Conservation (phyloP, 2,329 filamentous ascomycete genomes). For the Blumeria hordei region DNA sequence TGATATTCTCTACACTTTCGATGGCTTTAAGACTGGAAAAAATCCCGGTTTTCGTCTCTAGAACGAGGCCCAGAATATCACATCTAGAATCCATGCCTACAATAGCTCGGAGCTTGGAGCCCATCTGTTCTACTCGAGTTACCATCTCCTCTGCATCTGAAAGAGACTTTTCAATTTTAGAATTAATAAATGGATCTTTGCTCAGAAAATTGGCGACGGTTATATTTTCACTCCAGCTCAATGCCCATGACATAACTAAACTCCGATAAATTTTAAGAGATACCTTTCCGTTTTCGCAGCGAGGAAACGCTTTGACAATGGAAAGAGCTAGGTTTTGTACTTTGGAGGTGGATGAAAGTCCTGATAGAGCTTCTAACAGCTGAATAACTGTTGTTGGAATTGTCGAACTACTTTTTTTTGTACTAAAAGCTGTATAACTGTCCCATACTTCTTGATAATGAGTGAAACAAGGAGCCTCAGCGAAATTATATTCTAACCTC, state of each 20-base stretch:
- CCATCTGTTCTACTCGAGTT: background rate
- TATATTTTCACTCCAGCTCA: background rate
- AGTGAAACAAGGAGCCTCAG: conserved; percentile 2
- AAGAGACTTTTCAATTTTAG: background rate
- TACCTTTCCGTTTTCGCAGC: background rate
- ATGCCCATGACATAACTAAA: background rate
- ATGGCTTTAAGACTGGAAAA: background rate
- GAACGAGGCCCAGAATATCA: background rate
- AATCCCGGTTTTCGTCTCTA: background rate
- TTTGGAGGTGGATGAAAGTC: background rate
- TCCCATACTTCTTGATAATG: conserved; percentile 11
- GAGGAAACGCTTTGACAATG: background rate
- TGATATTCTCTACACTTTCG: background rate
- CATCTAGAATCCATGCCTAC: background rate
- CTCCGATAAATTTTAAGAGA: background rate
- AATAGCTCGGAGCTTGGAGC: background rate
- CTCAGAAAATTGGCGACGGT: background rate
- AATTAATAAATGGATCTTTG: too few relatives aligned
- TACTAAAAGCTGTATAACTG: conserved; percentile 4
- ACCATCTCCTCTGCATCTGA: background rate
- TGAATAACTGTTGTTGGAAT: background rate
- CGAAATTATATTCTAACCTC: background rate
- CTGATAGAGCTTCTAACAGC: background rate
- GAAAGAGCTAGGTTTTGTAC: background rate
- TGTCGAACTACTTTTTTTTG: background rate